Evolutionary conservation across 2,329 filamentous ascomycete species (phyloP).

Genomic region (Arthrobotrys pseudoclavata): DNA sequence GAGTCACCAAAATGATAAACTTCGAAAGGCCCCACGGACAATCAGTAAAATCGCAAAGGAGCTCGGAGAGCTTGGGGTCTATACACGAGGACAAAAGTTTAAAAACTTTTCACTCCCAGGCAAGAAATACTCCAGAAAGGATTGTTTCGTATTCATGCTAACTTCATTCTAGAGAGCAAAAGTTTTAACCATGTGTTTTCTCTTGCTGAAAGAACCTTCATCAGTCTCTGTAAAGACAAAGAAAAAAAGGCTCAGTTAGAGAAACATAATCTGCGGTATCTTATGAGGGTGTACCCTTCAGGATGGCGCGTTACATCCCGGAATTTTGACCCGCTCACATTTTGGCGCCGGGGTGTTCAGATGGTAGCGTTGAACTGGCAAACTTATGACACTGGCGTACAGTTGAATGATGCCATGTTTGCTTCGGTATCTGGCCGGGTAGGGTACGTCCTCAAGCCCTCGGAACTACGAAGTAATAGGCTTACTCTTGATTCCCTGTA

Average conservation of each 20-base stretch:
- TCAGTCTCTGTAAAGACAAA: constrained; percentile 80
- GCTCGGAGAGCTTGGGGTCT: constrained; percentile 87
- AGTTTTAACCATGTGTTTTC: constrained; percentile 95
- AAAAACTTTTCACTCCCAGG: constrained; percentile 69
- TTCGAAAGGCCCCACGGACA: constrained; percentile 72
- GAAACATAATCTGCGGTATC: constrained; percentile 88
- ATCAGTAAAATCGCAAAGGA: constrained; percentile 81
- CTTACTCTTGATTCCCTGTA: constrained; percentile 70
- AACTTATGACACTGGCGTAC: constrained; percentile 94
- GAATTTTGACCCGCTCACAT: constrained; percentile 93
- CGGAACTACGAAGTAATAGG: constrained; percentile 81
- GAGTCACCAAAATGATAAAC: constrained; percentile 61
- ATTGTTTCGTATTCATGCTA: not conserved
- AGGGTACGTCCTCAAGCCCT: constrained; percentile 94
- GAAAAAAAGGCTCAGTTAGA: constrained; percentile 83
- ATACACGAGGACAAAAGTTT: constrained; percentile 83
- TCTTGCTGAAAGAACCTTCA: constrained; percentile 89
- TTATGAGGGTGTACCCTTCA: constrained; percentile 95
- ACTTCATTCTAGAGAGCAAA: constrained; percentile 74
- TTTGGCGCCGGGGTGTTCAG: constrained; percentile 95
- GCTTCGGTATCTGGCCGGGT: constrained; percentile 86
- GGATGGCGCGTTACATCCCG: constrained; percentile 84
- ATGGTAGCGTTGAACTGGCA: constrained; percentile 99
- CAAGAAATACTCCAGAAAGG: constrained; percentile 36
- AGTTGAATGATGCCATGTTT: constrained; percentile 98